These are phyloP conservation scores for Nicotiana knightiana DNA, from an alignment of 257 asterid species.

Conservation along the genomic window DNA sequence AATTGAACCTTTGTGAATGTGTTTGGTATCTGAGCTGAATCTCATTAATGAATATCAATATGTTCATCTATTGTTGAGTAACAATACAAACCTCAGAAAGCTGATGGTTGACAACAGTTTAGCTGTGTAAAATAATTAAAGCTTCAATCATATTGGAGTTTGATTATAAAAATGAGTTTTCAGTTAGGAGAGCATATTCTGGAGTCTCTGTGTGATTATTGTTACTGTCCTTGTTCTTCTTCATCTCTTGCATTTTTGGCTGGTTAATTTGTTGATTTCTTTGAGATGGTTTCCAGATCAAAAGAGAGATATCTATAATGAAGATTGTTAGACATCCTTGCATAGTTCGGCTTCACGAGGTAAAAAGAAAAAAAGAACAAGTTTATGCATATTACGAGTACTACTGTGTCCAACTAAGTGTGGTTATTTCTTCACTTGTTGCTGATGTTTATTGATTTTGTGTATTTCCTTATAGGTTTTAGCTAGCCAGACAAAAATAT, in stretches of 20 bases:
- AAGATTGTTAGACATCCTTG: constrained; percentile 89
- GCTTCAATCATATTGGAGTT: not conserved
- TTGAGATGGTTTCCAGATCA: constrained; percentile 44
- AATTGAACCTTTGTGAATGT: not conserved
- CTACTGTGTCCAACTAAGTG: not conserved
- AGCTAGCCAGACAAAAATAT: constrained; percentile 68
- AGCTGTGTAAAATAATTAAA: not conserved
- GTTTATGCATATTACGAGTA: not conserved
- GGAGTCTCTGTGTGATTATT: not conserved
- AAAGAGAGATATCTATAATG: constrained; percentile 89
- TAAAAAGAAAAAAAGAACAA: constrained; percentile 14
- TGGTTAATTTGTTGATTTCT: not conserved
- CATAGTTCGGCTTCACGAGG: constrained; percentile 85
- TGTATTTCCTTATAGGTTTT: constrained; percentile 46
- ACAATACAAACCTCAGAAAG: not conserved
- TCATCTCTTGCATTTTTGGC: not conserved
- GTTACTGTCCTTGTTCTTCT: not conserved
- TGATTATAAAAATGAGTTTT: not conserved
- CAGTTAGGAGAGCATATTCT: not conserved
- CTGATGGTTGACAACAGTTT: not conserved
- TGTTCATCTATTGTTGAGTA: not conserved
- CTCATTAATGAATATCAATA: not conserved
- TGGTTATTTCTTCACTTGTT: not conserved
- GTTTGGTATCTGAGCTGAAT: not conserved
- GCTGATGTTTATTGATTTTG: not conserved